Evolutionary conservation across 352 stramenopile genomes (phyloP).

Genomic region (Phytophthora niederhauseri): DNA sequence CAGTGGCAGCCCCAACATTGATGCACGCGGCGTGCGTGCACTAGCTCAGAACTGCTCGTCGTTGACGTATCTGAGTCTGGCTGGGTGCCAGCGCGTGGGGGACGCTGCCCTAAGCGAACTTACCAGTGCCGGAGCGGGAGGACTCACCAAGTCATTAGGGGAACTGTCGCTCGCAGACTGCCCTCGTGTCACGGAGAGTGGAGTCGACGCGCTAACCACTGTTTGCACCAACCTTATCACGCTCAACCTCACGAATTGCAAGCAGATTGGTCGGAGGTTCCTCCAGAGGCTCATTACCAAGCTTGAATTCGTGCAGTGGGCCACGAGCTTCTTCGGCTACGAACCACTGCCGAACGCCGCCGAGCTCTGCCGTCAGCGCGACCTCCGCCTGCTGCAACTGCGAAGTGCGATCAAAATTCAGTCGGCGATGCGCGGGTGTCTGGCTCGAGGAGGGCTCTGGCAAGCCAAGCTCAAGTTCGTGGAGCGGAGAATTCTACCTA

Average conservation of each 20-base stretch:
- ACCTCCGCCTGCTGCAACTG: conserved; percentile 50
- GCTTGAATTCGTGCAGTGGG: conserved; percentile 87
- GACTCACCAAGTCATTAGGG: conserved; percentile 38
- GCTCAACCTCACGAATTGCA: conserved; percentile 87
- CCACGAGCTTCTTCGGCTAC: conserved; percentile 84
- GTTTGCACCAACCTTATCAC: conserved; percentile 79
- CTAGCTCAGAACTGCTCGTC: conserved; percentile 62
- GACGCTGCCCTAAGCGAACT: conserved; percentile 71
- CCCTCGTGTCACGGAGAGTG: conserved; percentile 70
- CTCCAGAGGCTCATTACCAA: conserved; percentile 71
- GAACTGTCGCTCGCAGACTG: conserved; percentile 74
- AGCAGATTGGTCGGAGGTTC: conserved; percentile 71
- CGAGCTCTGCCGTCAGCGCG: conserved; percentile 68
- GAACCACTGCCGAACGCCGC: conserved; percentile 83
- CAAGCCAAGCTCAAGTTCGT: conserved; percentile 75
- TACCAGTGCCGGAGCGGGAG: conserved; percentile 25
- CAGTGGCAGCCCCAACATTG: conserved; percentile 74
- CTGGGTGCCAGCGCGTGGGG: conserved; percentile 73
- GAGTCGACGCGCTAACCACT: conserved; percentile 62
- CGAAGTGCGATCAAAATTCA: conserved; percentile 79
- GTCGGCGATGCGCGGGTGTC: conserved; percentile 77
- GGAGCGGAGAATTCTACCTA: conserved; percentile 63
- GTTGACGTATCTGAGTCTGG: conserved; percentile 78
- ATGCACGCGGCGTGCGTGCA: conserved; percentile 56
- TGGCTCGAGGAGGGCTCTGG: conserved; percentile 74